These are phyloP conservation scores for Pigoraptor vietnamica DNA, from an alignment of 78 protist genomes.

Conservation along the genomic window DNA sequence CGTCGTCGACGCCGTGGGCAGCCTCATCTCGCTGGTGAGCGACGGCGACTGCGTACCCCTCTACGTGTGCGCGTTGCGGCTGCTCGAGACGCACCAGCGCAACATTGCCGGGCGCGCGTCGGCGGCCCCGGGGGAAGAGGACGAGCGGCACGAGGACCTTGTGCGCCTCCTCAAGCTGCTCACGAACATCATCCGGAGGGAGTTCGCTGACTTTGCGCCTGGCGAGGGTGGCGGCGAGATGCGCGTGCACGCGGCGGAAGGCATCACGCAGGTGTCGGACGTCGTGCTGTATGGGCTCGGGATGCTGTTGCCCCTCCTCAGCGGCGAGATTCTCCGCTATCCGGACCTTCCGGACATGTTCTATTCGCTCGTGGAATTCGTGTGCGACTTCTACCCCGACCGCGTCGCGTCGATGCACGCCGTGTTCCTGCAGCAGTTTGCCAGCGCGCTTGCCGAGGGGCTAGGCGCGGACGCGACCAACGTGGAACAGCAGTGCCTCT, in stretches of 20 bases:
- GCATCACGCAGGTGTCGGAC: background rate
- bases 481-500: background rate
- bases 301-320: background rate
- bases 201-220: background rate
- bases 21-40: background rate
- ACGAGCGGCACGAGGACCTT: background rate
- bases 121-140: background rate
- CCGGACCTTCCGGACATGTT: background rate
- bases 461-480: background rate
- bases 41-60: background rate
- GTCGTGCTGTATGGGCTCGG: background rate
- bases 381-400: background rate
- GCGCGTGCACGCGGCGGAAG: background rate
- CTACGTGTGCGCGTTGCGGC: background rate
- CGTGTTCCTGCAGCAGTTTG: background rate
- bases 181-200: background rate
- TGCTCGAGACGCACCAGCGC: background rate
- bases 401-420: background rate
- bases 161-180: background rate
- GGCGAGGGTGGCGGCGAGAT: background rate
- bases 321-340: background rate
- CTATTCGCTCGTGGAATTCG: background rate
- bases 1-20: background rate
- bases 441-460: background rate
- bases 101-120: background rate